phyloP scores from a whole-genome alignment of 495 filamentous ascomycete genomes.

The Hypoxylon lienhwacheense region DNA sequence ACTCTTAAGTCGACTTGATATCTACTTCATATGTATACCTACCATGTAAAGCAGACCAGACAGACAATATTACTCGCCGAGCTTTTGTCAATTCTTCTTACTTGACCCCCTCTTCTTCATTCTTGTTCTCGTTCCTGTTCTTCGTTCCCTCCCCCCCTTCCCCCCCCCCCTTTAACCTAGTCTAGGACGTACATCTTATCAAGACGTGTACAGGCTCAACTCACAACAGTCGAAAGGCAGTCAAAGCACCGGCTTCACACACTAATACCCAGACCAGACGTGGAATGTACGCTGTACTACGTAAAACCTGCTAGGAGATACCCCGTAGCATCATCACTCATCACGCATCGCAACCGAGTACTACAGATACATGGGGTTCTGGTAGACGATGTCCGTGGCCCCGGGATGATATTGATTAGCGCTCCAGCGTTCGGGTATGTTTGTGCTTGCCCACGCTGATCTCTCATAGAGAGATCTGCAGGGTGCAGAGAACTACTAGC shows the following conservation, averaged over 20 bases:
- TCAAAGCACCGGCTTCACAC: slow-evolving; percentile 4
- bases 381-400: slow-evolving; percentile 31
- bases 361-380: slow-evolving; percentile 27
- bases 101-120: slow-evolving; percentile 1
- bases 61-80: too few species aligned
- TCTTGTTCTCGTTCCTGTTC: slow-evolving; percentile 11
- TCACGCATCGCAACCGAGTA: slow-evolving; percentile 25
- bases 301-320: slow-evolving; percentile 13
- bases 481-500: slow-evolving; percentile 12
- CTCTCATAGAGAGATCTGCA: slow-evolving; percentile 27
- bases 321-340: slow-evolving; percentile 10
- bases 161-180: slow-evolving; percentile 13
- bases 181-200: slow-evolving; percentile 11
- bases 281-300: too few species aligned
- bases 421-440: slow-evolving; percentile 13
- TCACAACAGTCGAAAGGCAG: slow-evolving; percentile 8
- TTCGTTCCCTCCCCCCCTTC: slow-evolving; percentile 4
- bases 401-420: slow-evolving; percentile 9
- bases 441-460: slow-evolving; percentile 29
- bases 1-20: slow-evolving; percentile 13
- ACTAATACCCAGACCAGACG: slow-evolving; percentile 15
- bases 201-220: slow-evolving; percentile 16
- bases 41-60: too few species aligned
- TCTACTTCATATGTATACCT: too few species aligned
- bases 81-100: neutral